Evolutionary conservation across 2,329 filamentous ascomycete species (phyloP), one percentile per base, ranked within the genome.

Genomic region (Akanthomyces dipterigenus): DNA sequence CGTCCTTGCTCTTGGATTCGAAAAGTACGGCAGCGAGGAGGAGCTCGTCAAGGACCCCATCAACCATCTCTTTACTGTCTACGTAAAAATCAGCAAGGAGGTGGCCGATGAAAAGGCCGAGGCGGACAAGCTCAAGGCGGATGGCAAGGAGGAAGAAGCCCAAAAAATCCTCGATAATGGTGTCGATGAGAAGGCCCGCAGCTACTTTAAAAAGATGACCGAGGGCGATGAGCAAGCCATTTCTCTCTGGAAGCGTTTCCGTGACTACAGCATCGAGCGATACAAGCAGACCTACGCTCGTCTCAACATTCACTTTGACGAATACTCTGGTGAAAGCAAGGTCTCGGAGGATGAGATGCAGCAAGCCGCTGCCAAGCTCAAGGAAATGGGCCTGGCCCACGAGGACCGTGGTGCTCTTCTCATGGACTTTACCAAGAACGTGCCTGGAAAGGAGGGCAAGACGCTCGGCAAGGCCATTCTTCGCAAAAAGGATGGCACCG

Each of bases 21-120:
- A 90, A 70, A 85, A 84, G 68, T 93, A 88, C 71, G 90, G 90
- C 34, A 84, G 82, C 63, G 89, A 93, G 73, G 85, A 88, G 66
- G 83, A 86, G 63, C 80, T 95, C 14, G 73, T 83, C 64, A 80
- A 81, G 53, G 89, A 93, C 68, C 90, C 90, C 14, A 91, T 93
- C 70, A 89, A 90, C 72, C 90, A 95, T 72, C 78, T 95, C 11
- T 93, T 88, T 73, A 85, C 92, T 69, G 87, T 95, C 56, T 95
- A 93, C 69, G 89, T 93, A 64, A 83, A 85, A 72, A 91, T 93
- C 73, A 91, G 82, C 62, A 77, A 83, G 67, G 82, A 82, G 54
- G 76, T 78, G 5, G 70, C 74, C 20, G 67, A 67, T 14, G 64
- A 68, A 42, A 62, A 62, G 5, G 63, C 61, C 24, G 61, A 64